phyloP scores from a whole-genome alignment of 2,329 filamentous ascomycete genomes.

The Talaromyces atroroseus region DNA sequence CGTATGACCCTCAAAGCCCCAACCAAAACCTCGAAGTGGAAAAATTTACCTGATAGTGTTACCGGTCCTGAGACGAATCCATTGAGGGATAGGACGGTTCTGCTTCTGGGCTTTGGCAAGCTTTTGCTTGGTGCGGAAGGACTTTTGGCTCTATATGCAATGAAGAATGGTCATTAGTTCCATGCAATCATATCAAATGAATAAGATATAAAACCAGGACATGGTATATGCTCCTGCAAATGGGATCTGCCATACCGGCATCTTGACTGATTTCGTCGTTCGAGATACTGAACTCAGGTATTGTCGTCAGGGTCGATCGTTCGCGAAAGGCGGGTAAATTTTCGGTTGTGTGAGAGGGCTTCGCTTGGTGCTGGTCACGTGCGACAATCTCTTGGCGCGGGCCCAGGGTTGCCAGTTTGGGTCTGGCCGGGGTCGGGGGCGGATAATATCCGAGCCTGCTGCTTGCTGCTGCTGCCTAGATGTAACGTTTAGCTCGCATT shows the following conservation, averaged over 20 bases:
- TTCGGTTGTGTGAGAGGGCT: conserved; percentile 36
- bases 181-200: no score
- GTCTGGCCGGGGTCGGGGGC: not conserved
- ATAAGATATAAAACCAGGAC: no score
- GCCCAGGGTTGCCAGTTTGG: not conserved
- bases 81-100: conserved; percentile 99
- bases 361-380: conserved; percentile 37
- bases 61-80: conserved; percentile 96
- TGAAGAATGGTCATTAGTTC: not conserved
- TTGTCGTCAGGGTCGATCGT: conserved; percentile 26
- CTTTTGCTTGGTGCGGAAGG: conserved; percentile 99
- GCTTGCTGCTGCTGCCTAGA: not conserved
- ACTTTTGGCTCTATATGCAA: conserved; percentile 89
- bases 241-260: conserved; percentile 43
- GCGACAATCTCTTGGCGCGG: conserved; percentile 15
- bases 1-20: not conserved
- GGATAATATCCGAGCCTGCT: not conserved
- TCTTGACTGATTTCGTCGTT: conserved; percentile 45
- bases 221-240: no score
- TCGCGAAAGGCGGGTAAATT: conserved; percentile 27
- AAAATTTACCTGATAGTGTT: conserved; percentile 94
- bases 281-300: conserved; percentile 33
- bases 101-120: conserved; percentile 99
- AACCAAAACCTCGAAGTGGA: not conserved
- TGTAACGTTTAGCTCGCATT: not conserved